Evolutionary conservation across 2,329 filamentous ascomycete genomes (phyloP).

Genomic region (Penicillium olsonii): DNA sequence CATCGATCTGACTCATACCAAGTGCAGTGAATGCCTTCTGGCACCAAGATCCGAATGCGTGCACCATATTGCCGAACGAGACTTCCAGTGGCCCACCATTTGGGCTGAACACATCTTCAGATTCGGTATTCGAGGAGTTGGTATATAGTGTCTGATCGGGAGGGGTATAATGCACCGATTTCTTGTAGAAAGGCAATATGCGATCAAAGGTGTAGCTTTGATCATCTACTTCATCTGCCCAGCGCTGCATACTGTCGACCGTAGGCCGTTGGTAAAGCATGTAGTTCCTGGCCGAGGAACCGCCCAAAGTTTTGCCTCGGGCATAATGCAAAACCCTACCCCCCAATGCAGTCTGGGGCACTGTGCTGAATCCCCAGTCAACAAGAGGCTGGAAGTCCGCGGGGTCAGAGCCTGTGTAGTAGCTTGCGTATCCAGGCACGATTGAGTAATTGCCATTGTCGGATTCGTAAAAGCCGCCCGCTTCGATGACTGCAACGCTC

Average conservation of each 20-base stretch:
- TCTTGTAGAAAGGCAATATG: conserved; percentile 29
- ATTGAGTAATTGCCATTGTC: conserved; percentile 32
- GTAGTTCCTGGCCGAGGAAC: conserved; percentile 26
- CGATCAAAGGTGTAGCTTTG: conserved; percentile 29
- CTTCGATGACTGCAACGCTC: conserved; percentile 35
- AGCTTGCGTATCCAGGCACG: conserved; percentile 27
- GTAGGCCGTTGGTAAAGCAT: conserved; percentile 34
- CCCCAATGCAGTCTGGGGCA: conserved; percentile 18
- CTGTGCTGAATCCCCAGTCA: conserved; percentile 30
- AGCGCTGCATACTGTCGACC: conserved; percentile 31
- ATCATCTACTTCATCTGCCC: conserved; percentile 41
- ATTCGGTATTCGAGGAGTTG: conserved; percentile 28
- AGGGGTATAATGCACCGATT: conserved; percentile 29
- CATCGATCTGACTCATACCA: conserved; percentile 29
- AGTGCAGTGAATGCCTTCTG: conserved; percentile 26
- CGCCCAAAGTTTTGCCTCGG: conserved; percentile 30
- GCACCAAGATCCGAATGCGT: conserved; percentile 31
- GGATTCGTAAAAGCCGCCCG: conserved; percentile 37
- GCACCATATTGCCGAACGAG: conserved; percentile 31
- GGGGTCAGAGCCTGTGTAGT: conserved; percentile 25
- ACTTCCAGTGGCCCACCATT: conserved; percentile 35
- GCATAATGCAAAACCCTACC: conserved; percentile 23
- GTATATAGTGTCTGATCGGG: conserved; percentile 19
- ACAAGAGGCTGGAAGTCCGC: conserved; percentile 22
- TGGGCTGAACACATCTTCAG: conserved; percentile 13